A percentile compares a stretch with the other conserved stretches of the same genome.
These are phyloP conservation scores for Irpex lacteus DNA, from an alignment of 1,284 basidiomycete genomes.

Conservation along the genomic window DNA sequence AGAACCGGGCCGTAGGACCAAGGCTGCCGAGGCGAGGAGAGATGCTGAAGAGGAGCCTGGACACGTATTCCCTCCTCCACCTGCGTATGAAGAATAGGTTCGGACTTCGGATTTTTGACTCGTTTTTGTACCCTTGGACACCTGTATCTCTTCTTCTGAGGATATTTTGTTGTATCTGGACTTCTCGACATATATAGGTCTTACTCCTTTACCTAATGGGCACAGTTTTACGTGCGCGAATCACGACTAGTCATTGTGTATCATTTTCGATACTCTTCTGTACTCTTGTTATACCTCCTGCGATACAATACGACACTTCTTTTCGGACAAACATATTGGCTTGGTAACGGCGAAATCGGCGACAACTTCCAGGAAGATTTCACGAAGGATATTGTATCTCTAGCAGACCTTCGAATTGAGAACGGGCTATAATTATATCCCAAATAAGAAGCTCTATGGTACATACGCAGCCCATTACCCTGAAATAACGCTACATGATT, in stretches of 20 bases:
- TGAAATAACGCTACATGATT: slow-evolving; percentile 1
- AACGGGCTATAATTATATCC: too few relatives aligned
- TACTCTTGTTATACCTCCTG: not conserved
- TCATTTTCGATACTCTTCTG: not conserved
- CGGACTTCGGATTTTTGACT: not conserved
- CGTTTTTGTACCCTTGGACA: not conserved
- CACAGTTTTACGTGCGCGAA: too few relatives aligned
- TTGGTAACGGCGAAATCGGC: not conserved
- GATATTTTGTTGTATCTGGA: too few relatives aligned
- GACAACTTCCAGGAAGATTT: not conserved
- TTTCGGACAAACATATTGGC: too few relatives aligned
- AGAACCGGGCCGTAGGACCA: not conserved
- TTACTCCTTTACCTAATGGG: too few relatives aligned
- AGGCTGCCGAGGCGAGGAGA: slow-evolving; percentile 1
- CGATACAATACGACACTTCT: not conserved
- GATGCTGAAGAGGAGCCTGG: not conserved
- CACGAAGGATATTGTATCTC: too few relatives aligned
- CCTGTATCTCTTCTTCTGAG: not conserved
- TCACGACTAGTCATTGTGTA: not conserved
- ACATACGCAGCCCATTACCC: slow-evolving; percentile 1
- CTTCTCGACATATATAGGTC: too few relatives aligned
- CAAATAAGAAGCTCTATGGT: not conserved
- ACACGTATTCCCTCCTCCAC: not conserved
- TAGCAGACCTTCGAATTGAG: too few relatives aligned
- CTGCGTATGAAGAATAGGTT: slow-evolving; percentile 14